Conservation (phyloP, 2,329 filamentous ascomycete genomes). For the Aspergillus flavus region DNA sequence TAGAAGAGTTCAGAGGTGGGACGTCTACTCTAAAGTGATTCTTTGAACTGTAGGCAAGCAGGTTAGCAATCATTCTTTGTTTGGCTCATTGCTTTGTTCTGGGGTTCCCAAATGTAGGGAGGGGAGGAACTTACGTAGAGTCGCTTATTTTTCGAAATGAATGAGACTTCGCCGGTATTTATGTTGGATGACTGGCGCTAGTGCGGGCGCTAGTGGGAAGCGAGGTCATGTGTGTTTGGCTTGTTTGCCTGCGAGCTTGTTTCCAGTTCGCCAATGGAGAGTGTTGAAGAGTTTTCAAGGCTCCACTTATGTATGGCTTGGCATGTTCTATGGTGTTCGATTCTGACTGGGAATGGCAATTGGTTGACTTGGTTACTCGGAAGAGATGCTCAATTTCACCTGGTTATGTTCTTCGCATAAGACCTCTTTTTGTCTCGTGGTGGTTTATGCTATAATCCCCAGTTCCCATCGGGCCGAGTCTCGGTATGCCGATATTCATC, state of each 20-base stretch:
- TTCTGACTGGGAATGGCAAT: background rate
- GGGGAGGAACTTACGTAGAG: constrained; percentile 43
- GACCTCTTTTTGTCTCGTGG: background rate
- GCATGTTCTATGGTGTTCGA: background rate
- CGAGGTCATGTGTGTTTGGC: constrained; percentile 27
- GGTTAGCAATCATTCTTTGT: constrained; percentile 23
- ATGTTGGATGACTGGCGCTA: background rate
- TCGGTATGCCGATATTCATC: background rate
- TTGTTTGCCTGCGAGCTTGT: constrained; percentile 13
- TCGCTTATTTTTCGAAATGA: constrained; percentile 44
- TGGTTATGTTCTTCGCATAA: background rate
- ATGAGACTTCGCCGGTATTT: background rate
- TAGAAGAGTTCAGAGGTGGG: constrained; percentile 86
- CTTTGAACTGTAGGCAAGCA: constrained; percentile 54
- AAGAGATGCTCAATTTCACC: background rate
- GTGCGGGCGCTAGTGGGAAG: constrained; percentile 18
- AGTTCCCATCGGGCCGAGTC: background rate
- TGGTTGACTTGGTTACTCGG: background rate
- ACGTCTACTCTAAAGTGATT: constrained; percentile 99
- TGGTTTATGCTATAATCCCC: background rate
- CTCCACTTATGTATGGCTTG: background rate
- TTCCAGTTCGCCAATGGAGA: background rate
- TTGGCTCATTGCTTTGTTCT: background rate
- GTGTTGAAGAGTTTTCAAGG: background rate
- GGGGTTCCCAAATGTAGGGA: constrained; percentile 25